A percentile compares a stretch with the other conserved stretches of the same genome.
Evolutionary conservation across 768 basidiomycete species (phyloP).

Genomic region (Pleurotus djamor): DNA sequence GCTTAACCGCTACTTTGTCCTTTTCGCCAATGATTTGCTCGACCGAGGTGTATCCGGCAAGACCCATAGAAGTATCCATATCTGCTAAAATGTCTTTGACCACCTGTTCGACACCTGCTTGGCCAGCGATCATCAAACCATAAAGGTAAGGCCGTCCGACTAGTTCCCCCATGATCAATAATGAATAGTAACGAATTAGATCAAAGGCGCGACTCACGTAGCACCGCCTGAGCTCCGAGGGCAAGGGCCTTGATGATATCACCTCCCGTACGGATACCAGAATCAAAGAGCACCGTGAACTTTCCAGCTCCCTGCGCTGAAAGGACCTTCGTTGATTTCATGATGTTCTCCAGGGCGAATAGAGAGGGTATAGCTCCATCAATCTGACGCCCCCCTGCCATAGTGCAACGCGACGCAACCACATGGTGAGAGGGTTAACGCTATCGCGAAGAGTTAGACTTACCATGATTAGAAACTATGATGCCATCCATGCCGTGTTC

Average conservation of each 20-base stretch:
- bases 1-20: constrained; percentile 45
- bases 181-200: background rate
- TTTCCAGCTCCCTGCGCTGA: constrained; percentile 58
- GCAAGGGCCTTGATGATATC: constrained; percentile 87
- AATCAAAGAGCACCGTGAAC: constrained; percentile 73
- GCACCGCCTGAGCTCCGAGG: constrained; percentile 79
- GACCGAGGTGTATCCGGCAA: constrained; percentile 56
- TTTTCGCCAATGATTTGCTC: constrained; percentile 63
- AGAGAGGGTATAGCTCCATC: constrained; percentile 80
- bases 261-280: constrained; percentile 79
- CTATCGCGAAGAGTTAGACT: constrained; percentile 8
- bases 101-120: constrained; percentile 75
- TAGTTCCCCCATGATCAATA: constrained; percentile 17
- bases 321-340: constrained; percentile 55
- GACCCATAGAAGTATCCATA: constrained; percentile 60
- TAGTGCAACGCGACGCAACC: background rate
- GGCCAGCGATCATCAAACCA: constrained; percentile 66
- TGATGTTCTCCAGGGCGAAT: constrained; percentile 68
- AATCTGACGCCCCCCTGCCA: constrained; percentile 65
- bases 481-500: constrained; percentile 69
- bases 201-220: constrained; percentile 45
- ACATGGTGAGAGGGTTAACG: background rate
- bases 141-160: constrained; percentile 79
- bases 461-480: constrained; percentile 80
- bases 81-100: constrained; percentile 68